Evolutionary conservation across 2,329 filamentous ascomycete genomes (phyloP).

Genomic region (Colletotrichum costaricense): DNA sequence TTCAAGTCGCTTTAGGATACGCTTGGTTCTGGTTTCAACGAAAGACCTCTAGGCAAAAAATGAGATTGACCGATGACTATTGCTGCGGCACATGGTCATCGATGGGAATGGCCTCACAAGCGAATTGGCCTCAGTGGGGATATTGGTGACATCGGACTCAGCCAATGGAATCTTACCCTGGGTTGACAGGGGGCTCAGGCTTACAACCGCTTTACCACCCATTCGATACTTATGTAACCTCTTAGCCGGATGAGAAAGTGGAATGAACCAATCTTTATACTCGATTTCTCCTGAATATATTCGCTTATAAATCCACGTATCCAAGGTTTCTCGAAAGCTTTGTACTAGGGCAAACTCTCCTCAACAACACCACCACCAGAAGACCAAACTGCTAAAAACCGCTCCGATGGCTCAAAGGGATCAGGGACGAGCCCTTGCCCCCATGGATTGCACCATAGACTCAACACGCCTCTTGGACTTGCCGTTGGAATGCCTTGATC

Average conservation of each 20-base stretch:
- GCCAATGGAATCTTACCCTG: background rate
- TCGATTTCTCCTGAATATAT: background rate
- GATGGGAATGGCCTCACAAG: background rate
- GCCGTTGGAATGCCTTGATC: background rate
- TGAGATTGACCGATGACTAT: background rate
- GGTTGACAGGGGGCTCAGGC: background rate
- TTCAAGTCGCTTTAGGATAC: too few species aligned
- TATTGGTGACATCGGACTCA: too few species aligned
- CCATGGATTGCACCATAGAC: background rate
- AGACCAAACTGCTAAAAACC: too few species aligned
- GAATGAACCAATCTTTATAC: background rate
- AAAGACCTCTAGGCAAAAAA: background rate
- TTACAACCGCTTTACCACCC: background rate
- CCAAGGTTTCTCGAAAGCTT: too few species aligned
- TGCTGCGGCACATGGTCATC: background rate
- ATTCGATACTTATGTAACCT: background rate
- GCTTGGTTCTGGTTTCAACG: too few species aligned
- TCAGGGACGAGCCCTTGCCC: background rate
- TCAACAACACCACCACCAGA: too few species aligned
- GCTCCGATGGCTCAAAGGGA: background rate
- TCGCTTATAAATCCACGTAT: background rate
- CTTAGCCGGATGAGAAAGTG: background rate
- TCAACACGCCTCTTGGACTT: background rate
- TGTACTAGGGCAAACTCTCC: too few species aligned
- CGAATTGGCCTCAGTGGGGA: constrained; percentile 10